Evolutionary conservation across 768 basidiomycete species (phyloP), one percentile per base, ranked within the genome.

Genomic region (Lentinula raphanica): DNA sequence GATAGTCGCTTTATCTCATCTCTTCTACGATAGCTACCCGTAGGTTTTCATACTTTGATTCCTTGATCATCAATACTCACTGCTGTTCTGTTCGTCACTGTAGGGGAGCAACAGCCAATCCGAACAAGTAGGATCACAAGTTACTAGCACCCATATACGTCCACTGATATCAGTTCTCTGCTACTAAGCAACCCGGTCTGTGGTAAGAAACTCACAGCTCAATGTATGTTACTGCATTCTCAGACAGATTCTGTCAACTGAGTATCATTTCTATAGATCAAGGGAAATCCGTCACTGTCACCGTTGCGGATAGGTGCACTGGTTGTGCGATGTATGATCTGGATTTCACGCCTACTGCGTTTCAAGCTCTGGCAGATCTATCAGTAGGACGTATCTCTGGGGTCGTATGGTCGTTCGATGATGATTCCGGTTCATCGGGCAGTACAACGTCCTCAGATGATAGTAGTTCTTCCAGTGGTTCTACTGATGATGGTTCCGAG

Each of bases 181-280:
- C 72, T 11, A 21, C 17, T n/a, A n/a, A 49, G 46, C 35, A 82
- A 85, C 72, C 81, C 83, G 7, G 68, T 84, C 39, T 84, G 83
- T 62, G 64, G 64, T 59, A 68, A 64, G 59, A 21, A 65, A 39
- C 66, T 79, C 58, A 64, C 27, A 0, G 71, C 72, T 9, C 60
- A 25, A 9, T 82, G 81, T 79, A 65, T 65, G 68, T 68, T 21
- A 42, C 40, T 2, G 15, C 3, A 28, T 28, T 48, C 11, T 11
- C 32, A 2, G 31, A 11, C 28, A 15, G 21, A 7, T 17, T 6
- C 29, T 8, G n/a, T 28, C 6, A 11, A 36, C 13, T 35, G 19
- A 35, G n/a, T 54, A 29, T 12, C 53, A 38, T 3, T 32, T 56
- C n/a, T 58, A 32, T 57, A 80, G 81, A 77, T 58, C 19, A 63